These are phyloP conservation scores for Mallotus nudiflorus DNA, from an alignment of 345 rosid species.

Conservation along the genomic window DNA sequence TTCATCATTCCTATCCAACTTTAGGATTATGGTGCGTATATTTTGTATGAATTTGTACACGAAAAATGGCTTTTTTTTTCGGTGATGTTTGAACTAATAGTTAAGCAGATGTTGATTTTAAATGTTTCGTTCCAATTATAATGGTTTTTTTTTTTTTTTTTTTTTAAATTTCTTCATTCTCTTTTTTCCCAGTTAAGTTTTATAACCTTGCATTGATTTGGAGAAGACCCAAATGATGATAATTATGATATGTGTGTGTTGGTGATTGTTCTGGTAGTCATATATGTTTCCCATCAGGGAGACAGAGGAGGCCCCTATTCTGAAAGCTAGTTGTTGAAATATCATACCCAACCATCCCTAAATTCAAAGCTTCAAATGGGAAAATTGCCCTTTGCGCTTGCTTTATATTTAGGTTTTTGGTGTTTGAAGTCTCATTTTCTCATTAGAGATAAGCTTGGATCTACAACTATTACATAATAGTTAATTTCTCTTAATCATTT, in stretches of 20 bases:
- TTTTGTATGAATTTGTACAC: too few species aligned
- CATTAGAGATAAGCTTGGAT: slow-evolving; percentile 38
- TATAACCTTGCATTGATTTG: slow-evolving; percentile 27
- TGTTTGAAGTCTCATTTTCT: background rate
- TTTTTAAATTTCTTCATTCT: background rate
- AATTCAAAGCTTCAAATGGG: slow-evolving; percentile 37
- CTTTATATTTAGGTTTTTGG: slow-evolving; percentile 5
- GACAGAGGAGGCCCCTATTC: slow-evolving; percentile 44
- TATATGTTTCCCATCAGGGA: slow-evolving; percentile 44
- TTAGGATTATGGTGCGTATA: slow-evolving; percentile 17
- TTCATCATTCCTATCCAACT: slow-evolving; percentile 14
- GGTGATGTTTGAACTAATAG: too few species aligned
- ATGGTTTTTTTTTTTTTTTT: too few species aligned
- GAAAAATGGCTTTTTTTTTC: too few species aligned
- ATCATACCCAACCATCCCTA: slow-evolving; percentile 19
- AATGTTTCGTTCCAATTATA: too few species aligned
- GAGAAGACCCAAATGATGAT: slow-evolving; percentile 37
- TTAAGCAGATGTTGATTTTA: too few species aligned
- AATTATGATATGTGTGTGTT: slow-evolving; percentile 38
- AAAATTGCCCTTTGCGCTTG: slow-evolving; percentile 11
- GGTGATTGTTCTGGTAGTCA: slow-evolving; percentile 47
- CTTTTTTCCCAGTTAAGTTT: background rate
- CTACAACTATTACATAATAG: too few species aligned
- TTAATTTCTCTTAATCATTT: slow-evolving; percentile 19
- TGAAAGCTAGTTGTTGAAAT: slow-evolving; percentile 40